Percentiles rank a stretch among this genome's conserved stretches.
phyloP scores from a whole-genome alignment of 176 grass and related monocot genomes.

The bread wheat (Triticum aestivum) region IWGSC_CS_RefSeq_v2.1 NC_057805.1:66320549-66321048 shows the following conservation, averaged over 20 bases:
- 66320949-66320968: neutral
- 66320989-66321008: neutral
- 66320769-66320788: conserved; percentile 10
- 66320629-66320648: neutral
- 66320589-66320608: neutral
- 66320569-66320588: neutral
- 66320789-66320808: neutral
- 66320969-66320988: neutral
- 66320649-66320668: neutral
- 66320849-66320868: neutral
- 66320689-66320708: neutral
- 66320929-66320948: neutral
- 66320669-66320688: neutral
- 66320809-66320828: neutral
- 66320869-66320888: neutral
- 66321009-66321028: neutral
- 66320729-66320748: neutral
- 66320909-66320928: neutral
- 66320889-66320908: neutral
- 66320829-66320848: neutral
- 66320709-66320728: neutral
- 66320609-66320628: neutral
- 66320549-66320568: neutral
- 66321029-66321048: no score
- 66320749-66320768: neutral